Conservation (phyloP, 1,284 basidiomycete genomes). For the Irpex sp. region DNA sequence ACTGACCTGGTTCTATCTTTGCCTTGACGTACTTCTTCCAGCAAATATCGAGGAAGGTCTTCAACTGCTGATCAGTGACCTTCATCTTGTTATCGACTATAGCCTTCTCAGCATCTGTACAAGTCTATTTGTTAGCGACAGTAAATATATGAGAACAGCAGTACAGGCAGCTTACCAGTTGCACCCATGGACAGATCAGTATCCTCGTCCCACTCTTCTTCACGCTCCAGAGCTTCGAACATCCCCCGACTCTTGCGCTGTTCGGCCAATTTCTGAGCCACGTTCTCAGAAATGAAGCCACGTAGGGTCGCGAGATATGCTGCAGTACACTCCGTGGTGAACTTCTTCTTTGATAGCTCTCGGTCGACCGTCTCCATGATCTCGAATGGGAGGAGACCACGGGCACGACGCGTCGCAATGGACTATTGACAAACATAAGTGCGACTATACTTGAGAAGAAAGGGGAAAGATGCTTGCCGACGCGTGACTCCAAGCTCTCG, state of each 20-base stretch:
- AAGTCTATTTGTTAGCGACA: not conserved
- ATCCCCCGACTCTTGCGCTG: slow-evolving; percentile 79
- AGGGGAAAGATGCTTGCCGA: slow-evolving; percentile 47
- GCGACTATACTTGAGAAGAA: not conserved
- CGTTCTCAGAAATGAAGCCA: slow-evolving; percentile 67
- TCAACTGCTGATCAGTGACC: slow-evolving; percentile 82
- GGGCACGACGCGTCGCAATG: slow-evolving; percentile 53
- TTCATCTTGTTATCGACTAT: slow-evolving; percentile 89
- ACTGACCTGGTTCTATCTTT: slow-evolving; percentile 86
- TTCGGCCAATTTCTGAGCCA: slow-evolving; percentile 68
- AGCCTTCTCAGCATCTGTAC: slow-evolving; percentile 55
- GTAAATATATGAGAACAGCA: not conserved
- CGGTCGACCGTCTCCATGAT: slow-evolving; percentile 73
- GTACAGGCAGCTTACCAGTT: slow-evolving; percentile 42
- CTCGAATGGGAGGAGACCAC: slow-evolving; percentile 84
- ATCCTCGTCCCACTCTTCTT: slow-evolving; percentile 75
- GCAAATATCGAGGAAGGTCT: slow-evolving; percentile 81
- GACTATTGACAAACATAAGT: slow-evolving; percentile 41
- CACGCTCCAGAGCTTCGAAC: slow-evolving; percentile 77
- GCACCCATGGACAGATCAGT: slow-evolving; percentile 80
- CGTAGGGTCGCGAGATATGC: slow-evolving; percentile 79
- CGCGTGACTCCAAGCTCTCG: slow-evolving; percentile 87
- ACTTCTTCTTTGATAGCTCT: slow-evolving; percentile 59
- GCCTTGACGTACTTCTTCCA: slow-evolving; percentile 92
- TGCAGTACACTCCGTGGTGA: slow-evolving; percentile 68